phyloP scores from a whole-genome alignment of 2,329 filamentous ascomycete genomes.

The Cytospora chrysosperma region DNA sequence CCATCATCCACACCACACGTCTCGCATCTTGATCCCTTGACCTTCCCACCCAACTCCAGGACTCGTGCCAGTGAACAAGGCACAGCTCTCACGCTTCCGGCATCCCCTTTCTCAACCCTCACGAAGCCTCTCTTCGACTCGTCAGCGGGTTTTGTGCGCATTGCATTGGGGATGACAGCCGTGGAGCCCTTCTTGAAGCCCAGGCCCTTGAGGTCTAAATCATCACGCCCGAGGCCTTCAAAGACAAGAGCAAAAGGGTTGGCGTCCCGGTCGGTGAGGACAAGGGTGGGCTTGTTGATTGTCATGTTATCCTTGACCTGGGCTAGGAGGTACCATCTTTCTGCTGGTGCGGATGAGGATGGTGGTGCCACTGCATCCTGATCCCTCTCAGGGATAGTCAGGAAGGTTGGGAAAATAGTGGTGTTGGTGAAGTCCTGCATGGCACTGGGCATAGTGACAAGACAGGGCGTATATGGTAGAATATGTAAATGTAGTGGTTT shows the following conservation, averaged over 20 bases:
- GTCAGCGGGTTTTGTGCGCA: conserved; percentile 34
- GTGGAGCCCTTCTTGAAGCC: conserved; percentile 41
- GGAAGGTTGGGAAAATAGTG: conserved; percentile 37
- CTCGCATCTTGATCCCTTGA: conserved; percentile 30
- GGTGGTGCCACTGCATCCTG: background rate
- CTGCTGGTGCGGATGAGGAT: background rate
- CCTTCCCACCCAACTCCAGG: conserved; percentile 29
- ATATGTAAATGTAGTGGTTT: no score
- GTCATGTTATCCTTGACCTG: conserved; percentile 48
- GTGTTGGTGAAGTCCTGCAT: conserved; percentile 36
- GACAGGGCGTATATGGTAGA: background rate
- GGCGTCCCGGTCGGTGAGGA: conserved; percentile 41
- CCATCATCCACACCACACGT: conserved; percentile 32
- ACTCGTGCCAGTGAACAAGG: conserved; percentile 34
- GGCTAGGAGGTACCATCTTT: conserved; percentile 41
- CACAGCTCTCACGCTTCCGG: conserved; percentile 36
- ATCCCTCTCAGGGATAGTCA: conserved; percentile 11
- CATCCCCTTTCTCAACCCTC: conserved; percentile 35
- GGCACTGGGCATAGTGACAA: conserved; percentile 4
- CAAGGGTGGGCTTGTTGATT: conserved; percentile 49
- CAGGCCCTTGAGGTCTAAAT: conserved; percentile 33
- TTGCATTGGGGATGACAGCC: conserved; percentile 38
- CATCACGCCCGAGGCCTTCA: conserved; percentile 38
- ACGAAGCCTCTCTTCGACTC: conserved; percentile 42
- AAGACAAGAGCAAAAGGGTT: conserved; percentile 47